Conservation (phyloP, 306 rosid genomes). For the Oemleria cerasiformis region DNA sequence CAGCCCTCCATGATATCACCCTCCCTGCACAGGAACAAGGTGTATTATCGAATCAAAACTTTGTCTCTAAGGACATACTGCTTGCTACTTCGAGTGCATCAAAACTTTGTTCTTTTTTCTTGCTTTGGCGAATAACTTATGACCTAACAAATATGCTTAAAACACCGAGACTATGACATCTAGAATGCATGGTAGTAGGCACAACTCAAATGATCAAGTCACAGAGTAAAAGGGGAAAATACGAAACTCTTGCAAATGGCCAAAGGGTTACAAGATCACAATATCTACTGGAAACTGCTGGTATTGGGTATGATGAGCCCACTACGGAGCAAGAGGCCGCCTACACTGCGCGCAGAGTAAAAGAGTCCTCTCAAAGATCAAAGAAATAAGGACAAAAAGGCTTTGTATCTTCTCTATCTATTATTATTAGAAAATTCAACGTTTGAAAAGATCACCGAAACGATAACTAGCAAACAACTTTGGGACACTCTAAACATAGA, state of each 20-base stretch:
- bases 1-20: slow-evolving; percentile 72
- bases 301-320: neutral
- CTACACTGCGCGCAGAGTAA: neutral
- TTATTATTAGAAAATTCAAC: neutral
- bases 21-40: slow-evolving; percentile 45
- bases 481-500: neutral
- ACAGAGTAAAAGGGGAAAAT: neutral
- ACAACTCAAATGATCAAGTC: neutral
- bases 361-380: neutral
- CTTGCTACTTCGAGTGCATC: neutral
- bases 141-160: neutral
- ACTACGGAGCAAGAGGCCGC: neutral
- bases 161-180: neutral
- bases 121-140: neutral
- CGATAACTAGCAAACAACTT: neutral
- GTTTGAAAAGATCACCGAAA: neutral
- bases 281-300: too few species aligned
- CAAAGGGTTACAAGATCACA: slow-evolving; percentile 26
- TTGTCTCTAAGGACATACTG: neutral
- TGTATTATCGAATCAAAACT: neutral
- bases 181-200: neutral
- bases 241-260: neutral
- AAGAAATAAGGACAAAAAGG: neutral
- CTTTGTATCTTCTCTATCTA: neutral
- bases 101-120: neutral